These are phyloP conservation scores for Cyberlindnera maritima DNA, from an alignment of 805 yeast species.

Conservation along the genomic window DNA sequence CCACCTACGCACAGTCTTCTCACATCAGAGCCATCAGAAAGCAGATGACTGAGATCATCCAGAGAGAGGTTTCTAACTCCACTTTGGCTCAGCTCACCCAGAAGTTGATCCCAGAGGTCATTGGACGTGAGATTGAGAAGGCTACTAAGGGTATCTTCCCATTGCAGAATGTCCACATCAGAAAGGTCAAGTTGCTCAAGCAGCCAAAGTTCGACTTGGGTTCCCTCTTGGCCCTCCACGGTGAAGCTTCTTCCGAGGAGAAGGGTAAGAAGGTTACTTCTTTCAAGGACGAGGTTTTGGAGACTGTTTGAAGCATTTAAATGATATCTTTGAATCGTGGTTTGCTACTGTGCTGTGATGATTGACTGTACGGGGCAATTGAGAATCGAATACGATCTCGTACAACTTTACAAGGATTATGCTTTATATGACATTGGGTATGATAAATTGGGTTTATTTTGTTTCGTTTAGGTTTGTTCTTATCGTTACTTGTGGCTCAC, in stretches of 20 bases:
- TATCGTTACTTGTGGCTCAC: not conserved
- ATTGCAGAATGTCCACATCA: constrained; percentile 96
- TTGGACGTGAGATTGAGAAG: constrained; percentile 98
- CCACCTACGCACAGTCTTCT: constrained; percentile 96
- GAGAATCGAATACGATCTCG: not conserved
- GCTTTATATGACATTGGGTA: constrained; percentile 4
- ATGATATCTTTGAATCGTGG: no score
- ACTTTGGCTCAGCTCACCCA: constrained; percentile 95
- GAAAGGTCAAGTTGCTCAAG: constrained; percentile 98
- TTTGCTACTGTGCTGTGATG: not conserved
- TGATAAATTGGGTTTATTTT: constrained; percentile 8
- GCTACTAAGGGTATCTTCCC: constrained; percentile 94
- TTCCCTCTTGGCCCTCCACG: constrained; percentile 93
- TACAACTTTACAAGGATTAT: not conserved
- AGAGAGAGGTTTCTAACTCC: constrained; percentile 91
- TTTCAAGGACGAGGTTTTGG: constrained; percentile 98
- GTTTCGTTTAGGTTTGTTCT: not conserved
- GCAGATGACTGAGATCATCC: constrained; percentile 93
- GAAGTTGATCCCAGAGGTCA: constrained; percentile 97
- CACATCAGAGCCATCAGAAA: constrained; percentile 83
- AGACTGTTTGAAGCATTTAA: constrained; percentile 90
- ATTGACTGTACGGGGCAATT: not conserved
- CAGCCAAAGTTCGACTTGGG: constrained; percentile 99
- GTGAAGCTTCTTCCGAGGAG: constrained; percentile 91
- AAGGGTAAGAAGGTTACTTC: constrained; percentile 96